phyloP scores from a whole-genome alignment of 345 rosid genomes.

The Theobroma cacao region DNA sequence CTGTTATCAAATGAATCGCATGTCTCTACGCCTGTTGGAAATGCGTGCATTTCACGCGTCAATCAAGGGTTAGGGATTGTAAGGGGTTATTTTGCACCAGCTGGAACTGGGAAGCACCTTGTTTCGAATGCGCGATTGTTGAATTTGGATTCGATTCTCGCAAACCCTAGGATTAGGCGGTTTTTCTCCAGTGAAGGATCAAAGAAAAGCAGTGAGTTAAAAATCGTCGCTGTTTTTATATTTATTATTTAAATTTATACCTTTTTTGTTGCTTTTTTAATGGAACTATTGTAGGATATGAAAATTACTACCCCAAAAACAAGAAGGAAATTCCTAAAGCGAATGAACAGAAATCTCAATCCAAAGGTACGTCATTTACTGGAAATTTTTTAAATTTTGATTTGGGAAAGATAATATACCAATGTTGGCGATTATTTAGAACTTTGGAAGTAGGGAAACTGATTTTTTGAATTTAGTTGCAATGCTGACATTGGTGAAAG shows the following conservation, averaged over 20 bases:
- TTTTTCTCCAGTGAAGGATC: conserved; percentile 35
- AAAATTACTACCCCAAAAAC: conserved; percentile 40
- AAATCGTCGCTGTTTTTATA: not conserved
- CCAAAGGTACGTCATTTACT: conserved; percentile 25
- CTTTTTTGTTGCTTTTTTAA: not conserved
- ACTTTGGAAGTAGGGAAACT: not conserved
- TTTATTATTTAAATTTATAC: not conserved
- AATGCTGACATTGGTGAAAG: not conserved
- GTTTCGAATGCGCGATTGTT: conserved; percentile 12
- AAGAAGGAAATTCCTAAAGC: conserved; percentile 39
- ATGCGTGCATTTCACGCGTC: conserved; percentile 20
- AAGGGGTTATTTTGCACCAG: conserved; percentile 26
- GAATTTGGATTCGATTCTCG: conserved; percentile 28
- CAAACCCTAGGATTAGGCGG: conserved; percentile 34
- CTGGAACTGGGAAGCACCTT: conserved; percentile 36
- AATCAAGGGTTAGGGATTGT: conserved; percentile 27
- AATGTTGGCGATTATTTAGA: not conserved
- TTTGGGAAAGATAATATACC: not conserved
- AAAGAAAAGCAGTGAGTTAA: conserved; percentile 36
- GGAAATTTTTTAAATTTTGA: not conserved
- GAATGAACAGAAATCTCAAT: conserved; percentile 25
- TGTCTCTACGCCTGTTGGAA: not conserved
- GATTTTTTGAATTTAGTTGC: not conserved
- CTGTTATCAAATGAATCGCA: conserved; percentile 3
- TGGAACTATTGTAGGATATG: conserved; percentile 28